Conservation (phyloP, 2,329 filamentous ascomycete genomes). For the Colletotrichum acutatum region DNA sequence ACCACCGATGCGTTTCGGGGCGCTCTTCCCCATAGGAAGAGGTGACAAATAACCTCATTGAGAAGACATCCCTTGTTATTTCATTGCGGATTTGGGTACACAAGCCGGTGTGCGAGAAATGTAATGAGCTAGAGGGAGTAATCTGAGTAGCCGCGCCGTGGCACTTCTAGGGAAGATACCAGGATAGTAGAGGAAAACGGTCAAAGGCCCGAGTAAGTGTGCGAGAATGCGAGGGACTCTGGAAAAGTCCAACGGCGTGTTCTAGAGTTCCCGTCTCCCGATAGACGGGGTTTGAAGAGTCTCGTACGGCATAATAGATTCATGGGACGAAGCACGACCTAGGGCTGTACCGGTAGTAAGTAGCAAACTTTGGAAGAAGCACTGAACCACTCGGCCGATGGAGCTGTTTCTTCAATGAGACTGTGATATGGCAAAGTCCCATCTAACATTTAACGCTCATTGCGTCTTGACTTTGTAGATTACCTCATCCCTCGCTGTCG, state of each 20-base stretch:
- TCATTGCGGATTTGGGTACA: neutral
- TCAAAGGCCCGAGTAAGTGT: no score
- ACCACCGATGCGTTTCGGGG: neutral
- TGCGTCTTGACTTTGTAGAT: no score
- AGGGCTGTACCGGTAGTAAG: neutral
- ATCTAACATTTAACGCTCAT: no score
- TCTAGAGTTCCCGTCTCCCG: neutral
- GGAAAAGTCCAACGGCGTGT: neutral
- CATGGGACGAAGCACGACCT: constrained; percentile 4
- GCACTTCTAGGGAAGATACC: neutral
- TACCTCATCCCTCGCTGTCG: no score
- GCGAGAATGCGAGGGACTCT: no score
- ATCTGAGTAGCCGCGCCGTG: neutral
- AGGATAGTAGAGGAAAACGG: neutral
- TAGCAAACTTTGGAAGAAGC: neutral
- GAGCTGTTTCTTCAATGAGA: no score
- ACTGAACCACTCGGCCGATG: neutral
- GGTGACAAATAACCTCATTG: neutral
- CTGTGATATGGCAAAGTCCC: no score
- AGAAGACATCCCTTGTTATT: neutral
- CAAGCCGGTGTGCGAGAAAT: neutral
- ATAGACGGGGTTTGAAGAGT: no score
- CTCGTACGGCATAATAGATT: neutral
- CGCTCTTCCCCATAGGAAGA: neutral
- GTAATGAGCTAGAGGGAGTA: neutral